phyloP scores from a whole-genome alignment of 2,329 filamentous ascomycete species.

The Apiospora koreana region DNA sequence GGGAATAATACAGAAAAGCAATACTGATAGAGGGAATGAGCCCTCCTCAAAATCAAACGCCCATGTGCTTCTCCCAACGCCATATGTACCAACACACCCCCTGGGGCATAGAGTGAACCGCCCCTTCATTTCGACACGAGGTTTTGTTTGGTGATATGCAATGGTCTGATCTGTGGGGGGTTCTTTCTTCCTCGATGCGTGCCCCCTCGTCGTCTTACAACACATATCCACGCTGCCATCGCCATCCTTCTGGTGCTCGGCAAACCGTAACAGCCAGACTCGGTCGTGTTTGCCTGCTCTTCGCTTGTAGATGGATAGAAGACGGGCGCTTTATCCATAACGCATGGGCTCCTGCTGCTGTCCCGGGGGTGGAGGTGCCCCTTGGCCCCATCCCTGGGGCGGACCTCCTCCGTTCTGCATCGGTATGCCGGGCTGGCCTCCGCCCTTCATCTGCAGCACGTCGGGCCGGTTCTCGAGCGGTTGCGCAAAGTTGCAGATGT shows the following conservation, averaged over 20 bases:
- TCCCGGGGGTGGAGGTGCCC: constrained; percentile 17
- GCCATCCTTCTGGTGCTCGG: not conserved
- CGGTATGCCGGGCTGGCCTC: constrained; percentile 32
- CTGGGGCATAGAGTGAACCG: not conserved
- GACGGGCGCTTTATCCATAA: constrained; percentile 3
- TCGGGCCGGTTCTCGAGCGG: constrained; percentile 60
- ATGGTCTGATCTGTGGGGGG: not conserved
- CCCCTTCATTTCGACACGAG: not conserved
- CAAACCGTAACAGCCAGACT: not conserved
- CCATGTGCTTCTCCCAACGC: not conserved
- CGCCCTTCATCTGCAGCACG: constrained; percentile 52
- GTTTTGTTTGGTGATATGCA: not conserved
- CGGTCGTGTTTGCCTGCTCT: not conserved
- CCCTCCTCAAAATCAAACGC: not conserved
- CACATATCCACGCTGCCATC: not conserved
- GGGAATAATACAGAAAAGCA: not conserved
- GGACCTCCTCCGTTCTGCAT: constrained; percentile 34
- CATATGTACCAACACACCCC: not conserved
- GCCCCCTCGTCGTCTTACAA: not conserved
- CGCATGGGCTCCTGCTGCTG: constrained; percentile 17
- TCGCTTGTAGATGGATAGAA: not conserved
- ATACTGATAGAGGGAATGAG: not conserved
- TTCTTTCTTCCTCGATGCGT: not conserved
- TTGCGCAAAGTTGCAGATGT: constrained; percentile 76
- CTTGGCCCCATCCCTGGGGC: constrained; percentile 35